These are phyloP conservation scores for Scheffersomyces spartinae DNA, from an alignment of 805 yeast species.

Conservation along the genomic window DNA sequence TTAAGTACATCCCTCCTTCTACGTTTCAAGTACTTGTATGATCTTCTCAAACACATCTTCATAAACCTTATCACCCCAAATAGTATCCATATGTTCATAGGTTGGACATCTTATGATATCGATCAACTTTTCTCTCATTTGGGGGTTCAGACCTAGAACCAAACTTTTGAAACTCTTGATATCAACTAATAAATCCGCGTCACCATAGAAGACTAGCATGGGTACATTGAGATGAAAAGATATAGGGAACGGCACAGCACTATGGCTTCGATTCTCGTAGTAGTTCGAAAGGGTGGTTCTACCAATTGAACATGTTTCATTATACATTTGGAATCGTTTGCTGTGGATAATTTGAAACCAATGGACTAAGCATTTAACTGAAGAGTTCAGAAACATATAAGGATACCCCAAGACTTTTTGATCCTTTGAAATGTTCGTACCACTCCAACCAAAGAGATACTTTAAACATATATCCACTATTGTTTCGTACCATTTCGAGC, in stretches of 20 bases:
- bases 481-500: conserved; percentile 10
- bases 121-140: conserved; percentile 11
- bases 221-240: conserved; percentile 17
- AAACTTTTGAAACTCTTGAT: conserved; percentile 12
- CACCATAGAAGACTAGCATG: conserved; percentile 18
- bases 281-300: conserved; percentile 8
- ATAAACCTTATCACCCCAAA: conserved; percentile 17
- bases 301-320: conserved; percentile 16
- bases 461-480: conserved; percentile 14
- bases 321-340: conserved; percentile 20
- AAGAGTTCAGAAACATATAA: conserved; percentile 18
- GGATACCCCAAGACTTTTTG: conserved; percentile 18
- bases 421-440: conserved; percentile 10
- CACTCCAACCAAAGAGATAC: conserved; percentile 17
- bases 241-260: conserved; percentile 18
- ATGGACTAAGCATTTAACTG: conserved; percentile 17
- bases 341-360: conserved; percentile 21
- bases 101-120: conserved; percentile 11
- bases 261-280: conserved; percentile 8
- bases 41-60: conserved; percentile 11
- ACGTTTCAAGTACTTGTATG: background rate
- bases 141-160: conserved; percentile 12
- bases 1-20: background rate
- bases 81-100: conserved; percentile 22
- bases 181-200: conserved; percentile 17